These are phyloP conservation scores for Wickerhamiella shivajii DNA, from an alignment of 805 yeast genomes.

Conservation along the genomic window DNA sequence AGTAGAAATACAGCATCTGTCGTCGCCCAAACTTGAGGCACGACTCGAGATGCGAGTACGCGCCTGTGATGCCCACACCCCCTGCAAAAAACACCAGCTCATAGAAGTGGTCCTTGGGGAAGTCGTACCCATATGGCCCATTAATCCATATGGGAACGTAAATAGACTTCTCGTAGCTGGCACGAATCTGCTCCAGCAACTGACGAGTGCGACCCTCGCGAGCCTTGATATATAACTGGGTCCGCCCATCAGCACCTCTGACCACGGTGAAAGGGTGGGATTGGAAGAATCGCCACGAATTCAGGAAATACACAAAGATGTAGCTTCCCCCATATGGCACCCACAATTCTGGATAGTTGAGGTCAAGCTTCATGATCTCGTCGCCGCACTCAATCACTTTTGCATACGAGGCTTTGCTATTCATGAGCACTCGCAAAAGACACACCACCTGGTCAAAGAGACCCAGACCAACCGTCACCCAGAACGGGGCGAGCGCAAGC, in stretches of 20 bases:
- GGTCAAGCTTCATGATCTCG: conserved; percentile 20
- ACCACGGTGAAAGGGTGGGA: conserved; percentile 50
- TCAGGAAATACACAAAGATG: conserved; percentile 39
- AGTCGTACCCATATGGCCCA: conserved; percentile 40
- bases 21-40: conserved; percentile 8
- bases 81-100: conserved; percentile 36
- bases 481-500: conserved; percentile 20
- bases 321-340: conserved; percentile 38
- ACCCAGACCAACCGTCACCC: conserved; percentile 53
- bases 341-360: conserved; percentile 31
- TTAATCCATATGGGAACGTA: conserved; percentile 32
- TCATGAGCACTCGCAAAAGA: conserved; percentile 35
- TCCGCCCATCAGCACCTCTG: conserved; percentile 2
- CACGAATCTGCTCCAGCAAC: conserved; percentile 25
- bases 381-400: conserved; percentile 12
- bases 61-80: conserved; percentile 48
- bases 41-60: conserved; percentile 20
- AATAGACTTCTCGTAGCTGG: conserved; percentile 17
- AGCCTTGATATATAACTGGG: conserved; percentile 9
- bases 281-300: conserved; percentile 40
- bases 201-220: conserved; percentile 40
- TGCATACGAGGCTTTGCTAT: conserved; percentile 31
- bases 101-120: conserved; percentile 24
- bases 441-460: conserved; percentile 47
- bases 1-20: conserved; percentile 32